A percentile compares a stretch with the other conserved stretches of the same genome.
Evolutionary conservation across 2,329 filamentous ascomycete species (phyloP).

Genomic region (Claviceps sp.): DNA sequence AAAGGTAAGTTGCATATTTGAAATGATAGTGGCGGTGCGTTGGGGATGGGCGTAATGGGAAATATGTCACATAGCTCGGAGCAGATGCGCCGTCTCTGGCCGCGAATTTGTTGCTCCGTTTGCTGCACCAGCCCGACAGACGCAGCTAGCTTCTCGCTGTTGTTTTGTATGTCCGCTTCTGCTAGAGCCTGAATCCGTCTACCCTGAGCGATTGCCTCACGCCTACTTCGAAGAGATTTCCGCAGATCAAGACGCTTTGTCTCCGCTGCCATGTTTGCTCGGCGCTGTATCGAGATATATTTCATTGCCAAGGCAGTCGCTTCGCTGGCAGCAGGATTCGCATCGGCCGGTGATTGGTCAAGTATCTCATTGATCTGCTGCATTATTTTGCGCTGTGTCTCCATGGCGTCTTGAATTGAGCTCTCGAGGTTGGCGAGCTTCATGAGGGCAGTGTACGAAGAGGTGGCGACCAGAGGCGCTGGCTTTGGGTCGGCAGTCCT

Average conservation of each 20-base stretch:
- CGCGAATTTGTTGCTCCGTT: conserved; percentile 54
- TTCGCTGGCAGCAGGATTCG: conserved; percentile 36
- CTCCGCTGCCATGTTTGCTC: conserved; percentile 47
- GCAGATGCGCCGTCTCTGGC: conserved; percentile 80
- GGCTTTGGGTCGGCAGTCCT: conserved; percentile 37
- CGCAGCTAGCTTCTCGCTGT: conserved; percentile 42
- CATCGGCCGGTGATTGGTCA: conserved; percentile 25
- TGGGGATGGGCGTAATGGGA: conserved; percentile 53
- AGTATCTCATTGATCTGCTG: conserved; percentile 60
- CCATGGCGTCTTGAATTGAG: conserved; percentile 79
- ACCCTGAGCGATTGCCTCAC: conserved; percentile 53
- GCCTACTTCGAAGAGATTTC: conserved; percentile 50
- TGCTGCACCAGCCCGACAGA: conserved; percentile 41
- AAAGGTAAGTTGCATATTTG: conserved; percentile 67
- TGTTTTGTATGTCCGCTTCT: conserved; percentile 47
- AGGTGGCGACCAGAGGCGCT: conserved; percentile 43
- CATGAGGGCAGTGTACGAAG: conserved; percentile 81
- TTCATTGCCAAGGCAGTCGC: conserved; percentile 32
- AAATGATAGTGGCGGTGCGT: conserved; percentile 56
- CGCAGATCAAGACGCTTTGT: conserved; percentile 54
- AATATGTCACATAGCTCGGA: conserved; percentile 71
- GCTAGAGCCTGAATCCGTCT: conserved; percentile 44
- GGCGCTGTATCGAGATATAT: conserved; percentile 50
- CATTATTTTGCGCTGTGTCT: conserved; percentile 60
- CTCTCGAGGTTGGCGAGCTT: conserved; percentile 77